Conservation (phyloP, 495 filamentous ascomycete genomes). For the Annulohypoxylon bovei region DNA sequence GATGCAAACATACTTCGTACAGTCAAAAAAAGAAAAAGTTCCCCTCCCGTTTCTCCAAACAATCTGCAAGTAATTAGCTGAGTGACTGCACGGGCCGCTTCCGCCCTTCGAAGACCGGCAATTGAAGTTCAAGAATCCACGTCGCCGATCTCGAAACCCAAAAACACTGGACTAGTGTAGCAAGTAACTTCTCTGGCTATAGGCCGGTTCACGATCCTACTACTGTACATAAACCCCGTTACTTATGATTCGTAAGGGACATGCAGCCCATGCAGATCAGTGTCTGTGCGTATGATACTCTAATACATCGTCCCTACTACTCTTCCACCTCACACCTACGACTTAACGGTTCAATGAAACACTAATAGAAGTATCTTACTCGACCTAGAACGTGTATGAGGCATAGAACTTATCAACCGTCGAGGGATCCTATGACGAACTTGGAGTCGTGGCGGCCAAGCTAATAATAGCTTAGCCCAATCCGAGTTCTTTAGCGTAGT, state of each 20-base stretch:
- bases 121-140: neutral
- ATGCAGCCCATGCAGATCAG: constrained; percentile 17
- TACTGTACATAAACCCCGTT: neutral
- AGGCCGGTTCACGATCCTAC: neutral
- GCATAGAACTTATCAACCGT: neutral
- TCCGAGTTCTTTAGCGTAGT: neutral
- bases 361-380: neutral
- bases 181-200: neutral
- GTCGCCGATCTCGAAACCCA: neutral
- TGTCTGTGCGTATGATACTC: constrained; percentile 24
- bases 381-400: neutral
- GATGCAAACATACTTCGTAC: neutral
- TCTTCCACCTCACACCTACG: neutral
- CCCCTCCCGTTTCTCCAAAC: neutral
- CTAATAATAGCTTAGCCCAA: neutral
- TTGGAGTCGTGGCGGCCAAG: neutral
- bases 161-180: neutral
- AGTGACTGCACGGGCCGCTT: neutral
- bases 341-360: neutral
- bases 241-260: constrained; percentile 7
- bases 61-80: neutral
- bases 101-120: neutral
- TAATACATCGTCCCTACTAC: neutral
- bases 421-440: neutral
- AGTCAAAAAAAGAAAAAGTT: neutral